A percentile compares a stretch with the other conserved stretches of the same genome.
Evolutionary conservation across 306 rosid species (phyloP).

Genomic region (Vachellia collinsii): DNA sequence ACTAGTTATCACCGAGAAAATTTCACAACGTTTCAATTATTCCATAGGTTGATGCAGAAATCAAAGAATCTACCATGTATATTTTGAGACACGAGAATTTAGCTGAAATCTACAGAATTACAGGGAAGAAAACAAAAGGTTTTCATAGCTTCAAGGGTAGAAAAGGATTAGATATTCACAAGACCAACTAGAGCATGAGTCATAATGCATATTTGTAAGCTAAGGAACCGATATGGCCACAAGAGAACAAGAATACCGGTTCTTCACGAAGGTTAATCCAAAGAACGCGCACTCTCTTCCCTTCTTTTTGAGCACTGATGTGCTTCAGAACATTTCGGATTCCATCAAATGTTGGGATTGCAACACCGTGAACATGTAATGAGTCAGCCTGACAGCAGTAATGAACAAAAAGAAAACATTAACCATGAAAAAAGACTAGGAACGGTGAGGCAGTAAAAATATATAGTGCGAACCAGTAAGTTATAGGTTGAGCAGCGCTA

Average conservation of each 20-base stretch:
- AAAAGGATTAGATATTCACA: not conserved
- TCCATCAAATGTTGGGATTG: slow-evolving; percentile 81
- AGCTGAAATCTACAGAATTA: not conserved
- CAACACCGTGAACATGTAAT: slow-evolving; percentile 84
- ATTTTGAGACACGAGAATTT: not conserved
- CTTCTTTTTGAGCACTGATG: slow-evolving; percentile 63
- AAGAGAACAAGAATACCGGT: slow-evolving; percentile 52
- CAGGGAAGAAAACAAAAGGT: not conserved
- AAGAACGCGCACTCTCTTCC: slow-evolving; percentile 57
- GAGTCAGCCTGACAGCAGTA: slow-evolving; percentile 59
- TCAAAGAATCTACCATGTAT: not conserved
- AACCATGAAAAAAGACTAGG: not conserved
- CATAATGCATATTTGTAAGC: not conserved
- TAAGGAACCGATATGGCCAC: not conserved
- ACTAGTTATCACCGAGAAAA: not conserved
- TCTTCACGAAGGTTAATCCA: slow-evolving; percentile 97
- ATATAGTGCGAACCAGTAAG: not conserved
- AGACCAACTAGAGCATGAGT: not conserved
- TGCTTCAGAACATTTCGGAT: slow-evolving; percentile 81
- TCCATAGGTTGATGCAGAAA: not conserved
- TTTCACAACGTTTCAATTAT: not conserved
- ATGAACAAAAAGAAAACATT: not conserved
- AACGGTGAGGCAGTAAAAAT: not conserved
- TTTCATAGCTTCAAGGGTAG: not conserved
- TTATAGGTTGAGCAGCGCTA: not conserved